Conservation (phyloP, 345 rosid genomes). For the Aethionema arabicum region DNA sequence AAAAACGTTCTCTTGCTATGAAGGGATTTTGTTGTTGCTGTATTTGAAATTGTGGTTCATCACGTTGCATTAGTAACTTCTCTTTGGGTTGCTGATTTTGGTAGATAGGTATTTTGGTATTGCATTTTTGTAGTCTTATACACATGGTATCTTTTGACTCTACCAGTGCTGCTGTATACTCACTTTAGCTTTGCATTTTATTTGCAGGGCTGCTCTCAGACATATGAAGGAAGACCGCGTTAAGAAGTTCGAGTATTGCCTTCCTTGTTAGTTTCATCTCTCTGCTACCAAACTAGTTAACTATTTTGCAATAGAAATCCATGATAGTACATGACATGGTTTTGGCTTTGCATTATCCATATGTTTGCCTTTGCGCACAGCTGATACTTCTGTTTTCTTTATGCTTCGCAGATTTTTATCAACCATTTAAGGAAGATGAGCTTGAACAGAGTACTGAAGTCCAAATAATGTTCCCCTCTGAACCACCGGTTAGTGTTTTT, state of each 20-base stretch:
- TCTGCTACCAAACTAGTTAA: slow-evolving; percentile 7
- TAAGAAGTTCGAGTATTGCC: slow-evolving; percentile 89
- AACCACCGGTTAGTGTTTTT: slow-evolving; percentile 78
- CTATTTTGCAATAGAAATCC: slow-evolving; percentile 3
- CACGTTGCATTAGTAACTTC: neutral
- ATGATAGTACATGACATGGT: neutral
- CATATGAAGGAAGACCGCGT: slow-evolving; percentile 82
- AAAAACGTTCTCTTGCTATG: neutral
- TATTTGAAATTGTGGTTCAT: slow-evolving; percentile 1
- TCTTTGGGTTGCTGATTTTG: slow-evolving; percentile 1
- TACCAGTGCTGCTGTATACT: slow-evolving; percentile 13
- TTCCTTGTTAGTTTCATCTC: slow-evolving; percentile 81
- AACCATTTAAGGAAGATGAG: slow-evolving; percentile 87
- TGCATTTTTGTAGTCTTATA: slow-evolving; percentile 10
- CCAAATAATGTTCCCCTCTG: slow-evolving; percentile 71
- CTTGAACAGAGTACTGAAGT: slow-evolving; percentile 88
- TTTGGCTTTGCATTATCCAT: neutral
- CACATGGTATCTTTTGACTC: slow-evolving; percentile 6
- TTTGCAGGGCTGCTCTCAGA: slow-evolving; percentile 83
- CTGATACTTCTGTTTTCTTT: neutral
- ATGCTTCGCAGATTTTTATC: slow-evolving; percentile 65
- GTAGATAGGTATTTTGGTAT: neutral
- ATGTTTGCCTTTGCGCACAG: neutral
- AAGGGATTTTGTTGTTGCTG: slow-evolving; percentile 8
- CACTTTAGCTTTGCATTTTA: slow-evolving; percentile 26